Percentiles rank a stretch among this genome's conserved stretches.
These are phyloP conservation scores for Lepidium africanum DNA, from an alignment of 345 rosid genomes.

Conservation along the genomic window DNA sequence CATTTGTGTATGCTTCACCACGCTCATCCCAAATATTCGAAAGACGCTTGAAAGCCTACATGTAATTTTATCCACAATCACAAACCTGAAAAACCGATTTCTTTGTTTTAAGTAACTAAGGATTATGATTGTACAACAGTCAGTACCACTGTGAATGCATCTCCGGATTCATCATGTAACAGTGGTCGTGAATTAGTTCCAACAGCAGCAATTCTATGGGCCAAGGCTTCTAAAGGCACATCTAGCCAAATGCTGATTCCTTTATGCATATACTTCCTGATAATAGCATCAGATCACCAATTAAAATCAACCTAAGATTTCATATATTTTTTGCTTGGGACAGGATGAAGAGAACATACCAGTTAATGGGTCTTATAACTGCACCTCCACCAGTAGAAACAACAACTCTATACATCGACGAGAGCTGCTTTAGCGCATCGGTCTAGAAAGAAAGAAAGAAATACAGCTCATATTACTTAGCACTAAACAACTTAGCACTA, in stretches of 20 bases:
- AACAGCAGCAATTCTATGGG: slow-evolving; percentile 82
- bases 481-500: neutral
- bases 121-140: neutral
- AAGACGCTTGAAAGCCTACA: slow-evolving; percentile 65
- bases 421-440: slow-evolving; percentile 52
- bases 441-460: slow-evolving; percentile 38
- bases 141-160: slow-evolving; percentile 65
- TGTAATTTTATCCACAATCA: neutral
- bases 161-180: slow-evolving; percentile 66
- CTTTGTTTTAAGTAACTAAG: neutral
- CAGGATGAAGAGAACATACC: slow-evolving; percentile 31
- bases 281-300: neutral
- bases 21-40: slow-evolving; percentile 71
- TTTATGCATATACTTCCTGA: slow-evolving; percentile 64
- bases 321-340: neutral
- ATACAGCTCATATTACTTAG: neutral
- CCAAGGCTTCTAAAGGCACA: slow-evolving; percentile 93
- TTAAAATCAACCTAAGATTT: neutral
- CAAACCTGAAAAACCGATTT: neutral
- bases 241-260: slow-evolving; percentile 93
- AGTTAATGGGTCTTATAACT: slow-evolving; percentile 66
- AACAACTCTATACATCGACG: slow-evolving; percentile 53
- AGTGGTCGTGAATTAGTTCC: slow-evolving; percentile 89
- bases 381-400: slow-evolving; percentile 99
- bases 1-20: slow-evolving; percentile 57